Evolutionary conservation across 2,329 filamentous ascomycete species (phyloP).

Genomic region (Alternaria sp.): DNA sequence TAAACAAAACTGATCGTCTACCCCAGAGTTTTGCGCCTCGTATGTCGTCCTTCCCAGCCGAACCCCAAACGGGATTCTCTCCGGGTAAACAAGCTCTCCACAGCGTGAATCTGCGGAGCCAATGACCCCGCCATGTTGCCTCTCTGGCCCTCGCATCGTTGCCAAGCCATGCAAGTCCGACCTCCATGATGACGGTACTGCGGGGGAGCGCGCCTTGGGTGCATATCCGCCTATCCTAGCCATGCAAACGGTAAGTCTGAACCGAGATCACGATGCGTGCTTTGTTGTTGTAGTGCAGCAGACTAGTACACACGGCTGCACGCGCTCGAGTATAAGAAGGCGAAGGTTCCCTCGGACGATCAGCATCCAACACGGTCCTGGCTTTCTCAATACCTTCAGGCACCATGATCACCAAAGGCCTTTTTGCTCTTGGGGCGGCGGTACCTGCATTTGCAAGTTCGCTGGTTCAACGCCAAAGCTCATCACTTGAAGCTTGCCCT

Average conservation of each 20-base stretch:
- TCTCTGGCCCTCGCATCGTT: constrained; percentile 8
- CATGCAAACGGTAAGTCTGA: constrained; percentile 12
- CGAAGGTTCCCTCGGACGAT: background rate
- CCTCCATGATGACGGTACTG: constrained; percentile 20
- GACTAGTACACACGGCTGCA: background rate
- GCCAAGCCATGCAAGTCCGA: constrained; percentile 20
- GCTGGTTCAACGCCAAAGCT: constrained; percentile 25
- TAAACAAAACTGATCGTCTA: constrained; percentile 5
- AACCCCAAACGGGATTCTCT: constrained; percentile 14
- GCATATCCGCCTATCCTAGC: constrained; percentile 7
- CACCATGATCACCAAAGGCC: constrained; percentile 32
- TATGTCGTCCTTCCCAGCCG: background rate
- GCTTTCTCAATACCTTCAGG: constrained; percentile 5
- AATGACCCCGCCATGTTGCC: constrained; percentile 19
- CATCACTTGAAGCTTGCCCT: constrained; percentile 57
- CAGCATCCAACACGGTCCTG: constrained; percentile 7
- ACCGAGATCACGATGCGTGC: constrained; percentile 2
- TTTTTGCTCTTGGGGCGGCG: constrained; percentile 31
- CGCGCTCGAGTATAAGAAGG: constrained; percentile 17
- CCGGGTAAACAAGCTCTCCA: constrained; percentile 12
- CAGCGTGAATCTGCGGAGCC: constrained; percentile 1
- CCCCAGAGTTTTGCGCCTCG: constrained; percentile 11
- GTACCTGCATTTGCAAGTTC: constrained; percentile 23
- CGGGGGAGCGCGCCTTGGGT: constrained; percentile 30
- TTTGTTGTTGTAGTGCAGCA: background rate